Evolutionary conservation across 352 stramenopile genomes (phyloP), one percentile per base, ranked within the genome.

Genomic region (Globisporangium echinulatum): DNA sequence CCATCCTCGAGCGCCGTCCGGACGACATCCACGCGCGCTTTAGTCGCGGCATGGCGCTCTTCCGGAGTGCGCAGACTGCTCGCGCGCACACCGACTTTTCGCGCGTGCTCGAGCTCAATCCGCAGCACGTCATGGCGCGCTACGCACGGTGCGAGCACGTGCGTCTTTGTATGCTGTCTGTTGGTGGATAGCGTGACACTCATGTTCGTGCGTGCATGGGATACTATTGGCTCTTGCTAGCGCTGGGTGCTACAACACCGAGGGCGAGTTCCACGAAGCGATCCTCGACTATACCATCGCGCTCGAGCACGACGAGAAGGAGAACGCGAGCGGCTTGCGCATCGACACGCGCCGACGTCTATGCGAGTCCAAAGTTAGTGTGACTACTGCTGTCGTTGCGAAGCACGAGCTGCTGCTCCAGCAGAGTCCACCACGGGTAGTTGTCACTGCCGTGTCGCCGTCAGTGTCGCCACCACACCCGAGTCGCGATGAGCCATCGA

Each of bases 261-360:
- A 89, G 57, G 79, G 82, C 2, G 72, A 86, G 51, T 89, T 86
- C 58, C 67, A 81, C 19, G 71, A 82, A 66, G 80, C 82, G 2
- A 92, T 90, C 63, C 71, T 88, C 54, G 82, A 90, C 43, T 90
- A 90, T 59, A 83, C 72, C 25, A 77, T 90, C 39, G 82, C 82
- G 9, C 62, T 90, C 13, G 62, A 88, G 40, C 72, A 85, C 59
- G 80, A 92, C 57, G 79, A 87, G 33, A 74, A 70, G 46, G 78
- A 85, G 39, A 79, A 60, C 17, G 61, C 71, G 5, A 56, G 58
- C 17, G 61, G 67, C 1, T 73, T 71, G 36, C 61, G 66, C 11
- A 50, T 42, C 11, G 63, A 77, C 7, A 55, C 55, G 7, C 40
- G 67, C 56, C 57, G 71, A 11, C 62, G 70, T 54, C 59, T 53